Evolutionary conservation across 129 eudicot species (phyloP).

Genomic region (Deinandra increscens): DNA sequence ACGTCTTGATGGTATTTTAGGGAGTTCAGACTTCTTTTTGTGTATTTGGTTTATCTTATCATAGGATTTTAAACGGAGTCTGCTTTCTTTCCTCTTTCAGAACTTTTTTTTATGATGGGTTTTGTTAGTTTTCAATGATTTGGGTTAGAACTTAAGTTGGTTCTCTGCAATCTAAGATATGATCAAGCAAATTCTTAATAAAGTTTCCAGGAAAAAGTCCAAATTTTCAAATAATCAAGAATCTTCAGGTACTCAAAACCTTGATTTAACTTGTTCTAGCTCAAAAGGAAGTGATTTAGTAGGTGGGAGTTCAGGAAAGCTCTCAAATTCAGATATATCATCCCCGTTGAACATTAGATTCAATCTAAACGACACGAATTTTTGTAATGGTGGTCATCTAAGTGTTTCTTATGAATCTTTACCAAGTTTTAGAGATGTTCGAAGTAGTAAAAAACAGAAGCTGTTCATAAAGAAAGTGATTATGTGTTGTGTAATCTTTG

Average conservation of each 20-base stretch:
- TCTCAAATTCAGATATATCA: conserved; percentile 44
- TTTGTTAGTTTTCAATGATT: conserved; percentile 19
- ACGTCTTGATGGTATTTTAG: conserved; percentile 32
- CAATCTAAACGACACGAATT: conserved; percentile 33
- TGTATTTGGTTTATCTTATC: conserved; percentile 29
- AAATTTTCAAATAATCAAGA: conserved; percentile 48
- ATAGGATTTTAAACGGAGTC: conserved; percentile 1
- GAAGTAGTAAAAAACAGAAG: conserved; percentile 65
- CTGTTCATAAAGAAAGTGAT: conserved; percentile 58
- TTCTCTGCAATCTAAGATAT: conserved; percentile 35
- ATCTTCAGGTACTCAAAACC: conserved; percentile 31
- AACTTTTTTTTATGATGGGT: neutral
- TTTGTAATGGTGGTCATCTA: conserved; percentile 30
- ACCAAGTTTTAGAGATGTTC: conserved; percentile 77
- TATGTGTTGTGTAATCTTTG: conserved; percentile 67
- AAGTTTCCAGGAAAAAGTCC: conserved; percentile 72
- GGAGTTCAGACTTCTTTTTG: conserved; percentile 35
- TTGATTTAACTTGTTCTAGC: conserved; percentile 40
- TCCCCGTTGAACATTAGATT: conserved; percentile 39
- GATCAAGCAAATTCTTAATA: conserved; percentile 67
- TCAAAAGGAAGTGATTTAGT: conserved; percentile 51
- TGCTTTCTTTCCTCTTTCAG: conserved; percentile 18
- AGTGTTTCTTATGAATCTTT: conserved; percentile 59
- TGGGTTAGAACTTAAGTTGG: conserved; percentile 17
- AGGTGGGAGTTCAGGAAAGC: conserved; percentile 44